These are phyloP conservation scores for Balakata baccata DNA, from an alignment of 345 rosid genomes.

Conservation along the genomic window DNA sequence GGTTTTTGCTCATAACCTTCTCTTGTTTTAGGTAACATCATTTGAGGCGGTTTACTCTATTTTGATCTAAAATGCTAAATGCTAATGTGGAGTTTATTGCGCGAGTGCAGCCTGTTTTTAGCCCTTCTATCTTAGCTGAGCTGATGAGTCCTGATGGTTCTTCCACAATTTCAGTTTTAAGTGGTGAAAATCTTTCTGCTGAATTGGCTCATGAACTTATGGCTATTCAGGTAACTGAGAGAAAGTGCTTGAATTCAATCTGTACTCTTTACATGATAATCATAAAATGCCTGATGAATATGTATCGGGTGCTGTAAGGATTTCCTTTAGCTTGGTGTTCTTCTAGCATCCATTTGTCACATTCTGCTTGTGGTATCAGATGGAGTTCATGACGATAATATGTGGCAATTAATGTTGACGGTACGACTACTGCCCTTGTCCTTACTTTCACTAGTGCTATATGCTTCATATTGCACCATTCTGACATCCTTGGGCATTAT, in stretches of 20 bases:
- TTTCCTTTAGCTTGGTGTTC: slow-evolving; percentile 68
- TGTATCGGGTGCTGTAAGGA: slow-evolving; percentile 50
- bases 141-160: slow-evolving; percentile 75
- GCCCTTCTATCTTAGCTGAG: slow-evolving; percentile 76
- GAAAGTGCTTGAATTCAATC: slow-evolving; percentile 1
- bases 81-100: neutral
- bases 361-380: slow-evolving; percentile 77
- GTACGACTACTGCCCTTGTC: slow-evolving; percentile 35
- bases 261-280: neutral
- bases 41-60: neutral
- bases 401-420: slow-evolving; percentile 66
- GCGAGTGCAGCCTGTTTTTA: slow-evolving; percentile 64
- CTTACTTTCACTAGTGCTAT: neutral
- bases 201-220: slow-evolving; percentile 82
- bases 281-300: slow-evolving; percentile 27
- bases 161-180: slow-evolving; percentile 58
- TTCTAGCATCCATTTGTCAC: slow-evolving; percentile 76
- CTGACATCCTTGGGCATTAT: neutral
- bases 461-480: neutral
- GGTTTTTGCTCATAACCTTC: slow-evolving; percentile 35
- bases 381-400: slow-evolving; percentile 59
- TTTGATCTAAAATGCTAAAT: neutral
- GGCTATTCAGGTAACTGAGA: slow-evolving; percentile 63
- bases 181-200: slow-evolving; percentile 62
- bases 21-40: neutral